phyloP scores from a whole-genome alignment of 495 filamentous ascomycete species.

The Neurospora cerealis region DNA sequence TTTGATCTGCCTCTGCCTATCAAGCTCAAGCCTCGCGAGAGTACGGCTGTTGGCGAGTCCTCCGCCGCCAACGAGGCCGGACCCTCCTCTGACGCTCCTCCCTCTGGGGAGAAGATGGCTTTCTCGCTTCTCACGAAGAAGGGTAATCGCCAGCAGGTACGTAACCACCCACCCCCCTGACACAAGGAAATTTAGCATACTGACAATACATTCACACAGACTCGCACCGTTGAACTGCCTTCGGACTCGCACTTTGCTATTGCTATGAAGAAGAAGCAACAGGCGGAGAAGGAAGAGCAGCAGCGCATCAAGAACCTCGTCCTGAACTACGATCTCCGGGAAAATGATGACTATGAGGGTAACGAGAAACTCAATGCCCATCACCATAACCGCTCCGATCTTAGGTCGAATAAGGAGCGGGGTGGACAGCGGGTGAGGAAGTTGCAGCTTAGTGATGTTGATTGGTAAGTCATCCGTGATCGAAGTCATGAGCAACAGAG shows the following conservation, averaged over 20 bases:
- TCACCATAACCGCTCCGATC: constrained; percentile 49
- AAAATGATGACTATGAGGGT: constrained; percentile 56
- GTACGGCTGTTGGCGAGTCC: constrained; percentile 32
- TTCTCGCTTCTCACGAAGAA: constrained; percentile 94
- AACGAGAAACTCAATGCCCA: constrained; percentile 39
- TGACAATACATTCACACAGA: constrained; percentile 40
- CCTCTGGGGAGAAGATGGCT: constrained; percentile 56
- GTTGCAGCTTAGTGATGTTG: constrained; percentile 90
- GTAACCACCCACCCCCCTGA: constrained; percentile 15
- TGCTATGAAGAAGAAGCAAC: constrained; percentile 89
- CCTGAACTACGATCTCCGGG: constrained; percentile 85
- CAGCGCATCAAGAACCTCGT: constrained; percentile 97
- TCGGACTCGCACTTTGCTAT: constrained; percentile 92
- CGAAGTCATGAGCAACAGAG: not conserved
- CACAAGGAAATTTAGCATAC: not conserved
- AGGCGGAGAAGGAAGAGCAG: constrained; percentile 91
- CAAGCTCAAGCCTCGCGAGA: constrained; percentile 58
- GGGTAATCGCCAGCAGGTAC: constrained; percentile 86
- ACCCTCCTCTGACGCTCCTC: not conserved
- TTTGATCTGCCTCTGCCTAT: constrained; percentile 94
- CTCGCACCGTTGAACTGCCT: constrained; percentile 84
- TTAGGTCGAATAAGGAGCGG: constrained; percentile 55
- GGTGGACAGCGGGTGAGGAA: constrained; percentile 77
- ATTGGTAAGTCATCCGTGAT: constrained; percentile 59
- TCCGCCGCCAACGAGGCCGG: constrained; percentile 16